Base-by-base conservation (phyloP, 1,139 yeast species). In the Suhomyces coccinellae region DNA sequence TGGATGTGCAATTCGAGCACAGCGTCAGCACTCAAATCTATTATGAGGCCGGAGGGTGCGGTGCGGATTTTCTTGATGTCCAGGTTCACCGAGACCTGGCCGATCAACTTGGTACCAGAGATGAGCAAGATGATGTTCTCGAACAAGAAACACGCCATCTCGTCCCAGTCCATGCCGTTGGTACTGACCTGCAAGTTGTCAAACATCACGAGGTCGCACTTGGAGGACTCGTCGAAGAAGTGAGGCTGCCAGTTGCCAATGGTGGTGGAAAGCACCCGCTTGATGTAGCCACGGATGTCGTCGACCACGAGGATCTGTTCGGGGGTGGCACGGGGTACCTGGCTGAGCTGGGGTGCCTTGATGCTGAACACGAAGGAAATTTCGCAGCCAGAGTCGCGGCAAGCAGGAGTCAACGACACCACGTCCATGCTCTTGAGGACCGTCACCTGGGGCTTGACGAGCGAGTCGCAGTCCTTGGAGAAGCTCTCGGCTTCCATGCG, bases 1-100 rank as follows among this genome's bases (percentile, higher is more conserved):
- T 59, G 56, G 2, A 80, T 47, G 33, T 65, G 71, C n/a, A 79
- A 51, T 50, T 79, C 82, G 0, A 82, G 80, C 6, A 76, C 53
- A 5, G 65, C 56, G n/a, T 70, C 64, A 28, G 68, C 69, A 12
- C 70, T 62, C 34, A 77, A 64, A 47, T 68, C 71, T 12, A 79
- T 52, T 5, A 65, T 57, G 11, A 78, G 53, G 0, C 67, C 62
- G 28, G 58, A 56, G 1, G 56, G 56, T 6, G 58, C 49, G 24
- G 61, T 54, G 43, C 62, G 60, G n/a, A 65, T 53, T 33, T 52
- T 55, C 29, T 66, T 57, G 16, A 78, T 65, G 45, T 77, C 80
- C 6, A 64, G 58, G 9, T 54, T 49, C 7, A 65, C 42, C 41
- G 61, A 45, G 10, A 72, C 59, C 26, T 63, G 65, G 0, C 81